Percentiles rank a stretch among this genome's conserved stretches.
Conservation (phyloP, 108 stramenopile species). For the Licmophora abbreviata region DNA sequence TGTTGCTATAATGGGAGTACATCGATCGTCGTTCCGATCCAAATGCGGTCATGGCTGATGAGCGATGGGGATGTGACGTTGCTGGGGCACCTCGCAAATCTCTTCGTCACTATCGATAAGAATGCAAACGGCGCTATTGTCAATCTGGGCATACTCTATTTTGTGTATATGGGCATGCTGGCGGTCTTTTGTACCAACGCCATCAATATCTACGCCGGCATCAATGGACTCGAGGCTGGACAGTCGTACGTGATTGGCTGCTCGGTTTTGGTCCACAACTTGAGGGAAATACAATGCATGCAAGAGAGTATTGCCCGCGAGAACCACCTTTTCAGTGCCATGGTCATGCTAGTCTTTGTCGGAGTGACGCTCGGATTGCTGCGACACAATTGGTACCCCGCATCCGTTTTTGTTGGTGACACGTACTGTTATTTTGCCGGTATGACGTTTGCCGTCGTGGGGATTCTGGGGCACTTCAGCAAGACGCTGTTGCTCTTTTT, state of each 20-base stretch:
- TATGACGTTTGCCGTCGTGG: constrained; percentile 96
- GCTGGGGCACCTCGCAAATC: constrained; percentile 36
- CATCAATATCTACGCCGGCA: constrained; percentile 98
- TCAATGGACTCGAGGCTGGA: constrained; percentile 97
- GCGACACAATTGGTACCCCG: constrained; percentile 93
- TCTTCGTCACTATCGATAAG: constrained; percentile 57
- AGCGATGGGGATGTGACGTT: constrained; percentile 42
- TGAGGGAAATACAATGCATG: constrained; percentile 46
- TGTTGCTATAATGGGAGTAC: constrained; percentile 93
- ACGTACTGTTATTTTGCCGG: constrained; percentile 99
- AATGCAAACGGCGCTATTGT: constrained; percentile 67
- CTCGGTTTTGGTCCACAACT: constrained; percentile 74
- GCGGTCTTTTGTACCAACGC: constrained; percentile 99
- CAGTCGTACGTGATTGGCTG: constrained; percentile 89
- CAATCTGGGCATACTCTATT: constrained; percentile 80
- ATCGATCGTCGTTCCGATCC: constrained; percentile 84
- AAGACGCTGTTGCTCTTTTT: constrained; percentile 96
- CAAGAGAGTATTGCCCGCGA: constrained; percentile 26
- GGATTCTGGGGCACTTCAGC: constrained; percentile 94
- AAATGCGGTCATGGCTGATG: constrained; percentile 44
- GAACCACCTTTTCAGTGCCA: constrained; percentile 82
- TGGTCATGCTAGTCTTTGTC: constrained; percentile 78
- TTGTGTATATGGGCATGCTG: constrained; percentile 94
- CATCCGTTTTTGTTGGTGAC: constrained; percentile 95
- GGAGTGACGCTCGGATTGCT: constrained; percentile 83